Base-by-base conservation (phyloP, 1,284 basidiomycete species). In the Xerocomus amazonicus region DNA sequence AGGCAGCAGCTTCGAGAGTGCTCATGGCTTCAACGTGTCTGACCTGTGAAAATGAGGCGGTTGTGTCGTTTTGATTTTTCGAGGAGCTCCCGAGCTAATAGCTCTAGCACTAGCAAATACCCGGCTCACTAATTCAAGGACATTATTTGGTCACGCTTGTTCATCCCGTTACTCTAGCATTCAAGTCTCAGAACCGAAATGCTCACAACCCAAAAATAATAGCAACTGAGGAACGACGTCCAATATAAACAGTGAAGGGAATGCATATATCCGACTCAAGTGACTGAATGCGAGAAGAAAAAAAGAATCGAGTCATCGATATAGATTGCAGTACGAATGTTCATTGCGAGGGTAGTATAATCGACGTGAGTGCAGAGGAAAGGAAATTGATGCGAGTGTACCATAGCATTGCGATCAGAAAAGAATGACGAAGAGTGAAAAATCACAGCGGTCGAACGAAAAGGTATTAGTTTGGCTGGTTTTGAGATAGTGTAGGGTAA, bases 1-100 rank as follows among this genome's bases (percentile, higher is more conserved):
- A 81, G 48, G 87, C 84, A 43, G 87, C 88, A 58, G 85, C 81
- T 74, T 88, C 86, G 50, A 84, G 79, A 51, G 76, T 72, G 66
- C 73, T 77, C 82, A 85, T 86, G 56, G 61, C 48, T 67, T 54
- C 64, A 67, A 54, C 68, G 68, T 70, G 67, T 63, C 45, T 43
- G 43, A 45, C 33, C 47, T 52, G 44, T 39, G 39, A 48, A 47
- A 37, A 47, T 3, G 43, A 56, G 37, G 46, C 34, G 35, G 48
- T 28, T n/a, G n/a, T n/a, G 49, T 43, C 29, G 50, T 45, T 37
- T 39, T 55, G 53, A 48, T 51, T 60, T 66, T 55, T 60, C 34
- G 44, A 51, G 28, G 51, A n/a, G n/a, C n/a, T n/a, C n/a, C 36
- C 39, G 48, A 53, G 19, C 16, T n/a, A n/a, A n/a, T n/a, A n/a